Conservation (phyloP, 441 rosid genomes). For the Erodium texanum region DNA sequence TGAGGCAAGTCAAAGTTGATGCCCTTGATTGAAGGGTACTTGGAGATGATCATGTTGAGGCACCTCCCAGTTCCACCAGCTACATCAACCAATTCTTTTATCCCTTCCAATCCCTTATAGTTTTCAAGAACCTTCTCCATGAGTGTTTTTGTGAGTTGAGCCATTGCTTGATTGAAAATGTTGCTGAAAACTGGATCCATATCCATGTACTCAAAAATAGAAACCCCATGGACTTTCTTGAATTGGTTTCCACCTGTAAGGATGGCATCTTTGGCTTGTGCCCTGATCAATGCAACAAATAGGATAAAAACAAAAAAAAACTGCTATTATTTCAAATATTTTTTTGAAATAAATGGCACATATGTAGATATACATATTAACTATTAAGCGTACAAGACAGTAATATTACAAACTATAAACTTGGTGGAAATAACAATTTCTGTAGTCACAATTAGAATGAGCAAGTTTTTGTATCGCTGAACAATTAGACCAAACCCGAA, state of each 20-base stretch:
- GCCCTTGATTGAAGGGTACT: conserved; percentile 15
- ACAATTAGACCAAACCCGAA: no score
- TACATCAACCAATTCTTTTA: conserved; percentile 11
- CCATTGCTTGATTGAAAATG: conserved; percentile 17
- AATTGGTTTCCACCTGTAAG: conserved; percentile 20
- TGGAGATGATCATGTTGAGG: conserved; percentile 14
- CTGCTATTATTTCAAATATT: no score
- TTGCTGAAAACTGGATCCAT: conserved; percentile 15
- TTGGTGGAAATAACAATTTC: no score
- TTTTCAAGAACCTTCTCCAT: conserved; percentile 8
- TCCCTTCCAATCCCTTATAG: conserved; percentile 11
- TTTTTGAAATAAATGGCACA: neutral
- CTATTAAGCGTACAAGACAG: no score
- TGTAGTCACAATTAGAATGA: no score
- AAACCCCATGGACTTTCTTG: conserved; percentile 14
- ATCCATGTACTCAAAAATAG: conserved; percentile 17
- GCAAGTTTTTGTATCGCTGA: no score
- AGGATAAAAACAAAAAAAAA: no score
- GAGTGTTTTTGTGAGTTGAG: neutral
- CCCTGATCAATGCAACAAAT: neutral
- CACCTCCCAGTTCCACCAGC: conserved; percentile 12
- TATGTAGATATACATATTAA: neutral
- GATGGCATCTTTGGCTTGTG: conserved; percentile 17
- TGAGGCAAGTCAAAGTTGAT: conserved; percentile 17
- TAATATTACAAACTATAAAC: no score